phyloP scores from a whole-genome alignment of 352 stramenopile genomes.

The Pythium brassicae region DNA sequence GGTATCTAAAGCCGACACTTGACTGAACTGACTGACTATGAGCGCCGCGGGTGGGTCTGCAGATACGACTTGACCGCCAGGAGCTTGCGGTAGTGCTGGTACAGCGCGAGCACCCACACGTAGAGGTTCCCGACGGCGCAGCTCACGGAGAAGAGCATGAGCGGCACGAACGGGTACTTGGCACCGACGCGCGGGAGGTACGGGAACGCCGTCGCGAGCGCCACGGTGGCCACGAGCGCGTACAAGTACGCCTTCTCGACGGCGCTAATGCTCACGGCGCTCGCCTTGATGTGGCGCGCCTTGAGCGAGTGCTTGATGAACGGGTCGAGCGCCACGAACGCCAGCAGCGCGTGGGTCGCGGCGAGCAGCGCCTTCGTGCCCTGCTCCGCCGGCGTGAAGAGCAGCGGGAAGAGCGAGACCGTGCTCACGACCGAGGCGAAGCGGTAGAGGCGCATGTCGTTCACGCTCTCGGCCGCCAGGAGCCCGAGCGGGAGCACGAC shows the following conservation, averaged over 20 bases:
- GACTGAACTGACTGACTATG: neutral
- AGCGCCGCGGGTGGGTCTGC: slow-evolving; percentile 11
- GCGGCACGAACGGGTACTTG: slow-evolving; percentile 67
- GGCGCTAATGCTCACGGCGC: slow-evolving; percentile 42
- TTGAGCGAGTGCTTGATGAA: slow-evolving; percentile 72
- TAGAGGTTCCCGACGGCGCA: slow-evolving; percentile 78
- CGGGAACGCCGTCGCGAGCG: slow-evolving; percentile 45
- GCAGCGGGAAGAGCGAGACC: slow-evolving; percentile 79
- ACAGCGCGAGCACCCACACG: slow-evolving; percentile 60
- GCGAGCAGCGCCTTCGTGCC: slow-evolving; percentile 73
- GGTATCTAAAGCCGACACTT: too few relatives aligned
- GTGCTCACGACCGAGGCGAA: slow-evolving; percentile 64
- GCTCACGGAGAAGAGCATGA: slow-evolving; percentile 74
- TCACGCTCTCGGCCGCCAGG: slow-evolving; percentile 67
- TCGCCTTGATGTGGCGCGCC: slow-evolving; percentile 61
- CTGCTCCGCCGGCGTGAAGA: slow-evolving; percentile 81
- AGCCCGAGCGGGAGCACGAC: slow-evolving; percentile 71
- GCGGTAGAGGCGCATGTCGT: slow-evolving; percentile 80
- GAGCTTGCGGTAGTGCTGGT: slow-evolving; percentile 64
- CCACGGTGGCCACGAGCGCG: slow-evolving; percentile 27
- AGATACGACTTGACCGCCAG: slow-evolving; percentile 68
- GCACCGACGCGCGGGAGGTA: slow-evolving; percentile 39
- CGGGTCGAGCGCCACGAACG: slow-evolving; percentile 56
- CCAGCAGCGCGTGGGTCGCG: slow-evolving; percentile 49
- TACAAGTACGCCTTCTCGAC: slow-evolving; percentile 57